These are phyloP conservation scores for Sclerotinia minor DNA, from an alignment of 2,329 filamentous ascomycete species.

Conservation along the genomic window DNA sequence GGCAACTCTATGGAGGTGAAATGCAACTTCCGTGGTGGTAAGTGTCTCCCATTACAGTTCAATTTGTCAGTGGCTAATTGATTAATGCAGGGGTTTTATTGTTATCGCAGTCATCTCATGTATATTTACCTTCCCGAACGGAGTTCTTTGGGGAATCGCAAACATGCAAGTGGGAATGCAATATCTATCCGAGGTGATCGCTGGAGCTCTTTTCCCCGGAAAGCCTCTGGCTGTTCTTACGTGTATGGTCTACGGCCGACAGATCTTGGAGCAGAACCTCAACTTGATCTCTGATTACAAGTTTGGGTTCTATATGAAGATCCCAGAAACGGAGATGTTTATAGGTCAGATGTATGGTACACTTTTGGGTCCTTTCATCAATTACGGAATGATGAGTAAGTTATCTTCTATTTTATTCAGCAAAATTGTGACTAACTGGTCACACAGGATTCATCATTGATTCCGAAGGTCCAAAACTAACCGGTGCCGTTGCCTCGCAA, in stretches of 20 bases:
- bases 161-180: constrained; percentile 50
- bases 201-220: constrained; percentile 52
- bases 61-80: not conserved
- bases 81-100: constrained; percentile 31
- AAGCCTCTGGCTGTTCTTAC: constrained; percentile 52
- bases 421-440: not conserved
- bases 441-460: constrained; percentile 25
- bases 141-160: constrained; percentile 47
- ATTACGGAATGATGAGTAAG: constrained; percentile 41
- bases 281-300: constrained; percentile 43
- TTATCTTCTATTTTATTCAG: not conserved
- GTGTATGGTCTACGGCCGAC: constrained; percentile 41
- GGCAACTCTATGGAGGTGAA: constrained; percentile 55
- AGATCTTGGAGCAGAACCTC: constrained; percentile 43
- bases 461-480: constrained; percentile 29
- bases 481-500: constrained; percentile 32
- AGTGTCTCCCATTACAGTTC: not conserved
- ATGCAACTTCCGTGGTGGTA: constrained; percentile 46
- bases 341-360: constrained; percentile 43
- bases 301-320: constrained; percentile 46
- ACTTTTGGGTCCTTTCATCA: constrained; percentile 41
- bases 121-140: constrained; percentile 36
- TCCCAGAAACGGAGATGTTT: constrained; percentile 44
- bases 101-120: constrained; percentile 36
- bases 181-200: constrained; percentile 50